These are phyloP conservation scores for Schizothecium vesticola DNA, from an alignment of 495 filamentous ascomycete species.

Conservation along the genomic window DNA sequence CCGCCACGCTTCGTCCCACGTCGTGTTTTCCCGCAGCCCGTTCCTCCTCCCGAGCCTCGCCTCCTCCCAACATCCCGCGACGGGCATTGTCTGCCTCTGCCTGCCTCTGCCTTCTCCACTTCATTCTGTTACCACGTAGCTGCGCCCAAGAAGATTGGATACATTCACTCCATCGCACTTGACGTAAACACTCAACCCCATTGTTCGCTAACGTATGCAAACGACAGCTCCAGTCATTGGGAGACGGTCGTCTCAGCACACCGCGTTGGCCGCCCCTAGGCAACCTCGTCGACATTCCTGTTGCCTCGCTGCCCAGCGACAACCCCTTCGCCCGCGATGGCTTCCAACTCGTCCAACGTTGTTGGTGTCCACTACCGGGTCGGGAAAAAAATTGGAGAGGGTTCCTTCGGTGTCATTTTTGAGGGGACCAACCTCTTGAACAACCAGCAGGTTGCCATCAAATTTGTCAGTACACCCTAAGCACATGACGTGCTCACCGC, in stretches of 20 bases:
- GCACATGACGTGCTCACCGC: background rate
- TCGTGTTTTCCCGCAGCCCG: slow-evolving; percentile 6
- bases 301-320: background rate
- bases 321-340: slow-evolving; percentile 50
- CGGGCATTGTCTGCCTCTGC: background rate
- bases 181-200: background rate
- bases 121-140: background rate
- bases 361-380: slow-evolving; percentile 99
- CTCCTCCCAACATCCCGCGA: slow-evolving; percentile 2
- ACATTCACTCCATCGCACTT: background rate
- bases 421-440: slow-evolving; percentile 98
- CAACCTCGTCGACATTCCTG: background rate
- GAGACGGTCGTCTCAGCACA: background rate
- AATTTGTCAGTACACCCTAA: slow-evolving; percentile 68
- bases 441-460: slow-evolving; percentile 99
- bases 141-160: background rate
- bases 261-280: slow-evolving; percentile 1
- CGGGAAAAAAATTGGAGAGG: slow-evolving; percentile 99
- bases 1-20: slow-evolving; percentile 3
- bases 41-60: slow-evolving; percentile 2
- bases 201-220: background rate
- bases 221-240: background rate
- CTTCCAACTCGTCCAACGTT: slow-evolving; percentile 94
- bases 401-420: slow-evolving; percentile 98
- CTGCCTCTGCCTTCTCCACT: slow-evolving; percentile 2